Conservation (phyloP, 2,329 filamentous ascomycete species). For the Sarocladiaceae sp. region DNA sequence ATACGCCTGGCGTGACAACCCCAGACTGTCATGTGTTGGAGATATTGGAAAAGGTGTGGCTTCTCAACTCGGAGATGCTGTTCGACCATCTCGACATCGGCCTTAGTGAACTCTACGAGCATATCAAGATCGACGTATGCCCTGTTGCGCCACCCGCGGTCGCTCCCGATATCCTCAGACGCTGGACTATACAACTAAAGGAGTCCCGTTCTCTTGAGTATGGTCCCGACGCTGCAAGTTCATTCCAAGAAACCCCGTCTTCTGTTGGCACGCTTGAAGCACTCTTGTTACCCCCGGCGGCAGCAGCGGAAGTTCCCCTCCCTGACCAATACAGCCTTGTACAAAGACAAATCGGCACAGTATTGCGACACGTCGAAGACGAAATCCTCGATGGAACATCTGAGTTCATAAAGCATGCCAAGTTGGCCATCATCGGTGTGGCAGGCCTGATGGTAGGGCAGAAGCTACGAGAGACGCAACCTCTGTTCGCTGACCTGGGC, state of each 20-base stretch:
- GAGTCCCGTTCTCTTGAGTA: neutral
- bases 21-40: neutral
- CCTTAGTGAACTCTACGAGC: neutral
- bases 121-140: neutral
- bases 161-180: neutral
- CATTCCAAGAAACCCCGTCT: neutral
- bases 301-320: neutral
- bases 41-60: neutral
- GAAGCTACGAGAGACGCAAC: neutral
- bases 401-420: neutral
- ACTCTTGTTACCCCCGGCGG: neutral
- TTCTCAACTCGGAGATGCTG: neutral
- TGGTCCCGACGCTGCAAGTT: neutral
- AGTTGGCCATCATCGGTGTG: neutral
- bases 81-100: neutral
- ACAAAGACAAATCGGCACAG: neutral
- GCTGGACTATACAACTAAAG: neutral
- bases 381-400: neutral
- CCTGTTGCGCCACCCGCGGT: neutral
- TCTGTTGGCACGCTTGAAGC: neutral
- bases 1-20: neutral
- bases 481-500: neutral
- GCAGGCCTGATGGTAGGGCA: neutral
- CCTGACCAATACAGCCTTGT: neutral
- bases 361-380: neutral